A percentile compares a stretch with the other conserved stretches of the same genome.
Evolutionary conservation across 805 yeast species (phyloP).

Genomic region (Schwanniomyces polymorphus): DNA sequence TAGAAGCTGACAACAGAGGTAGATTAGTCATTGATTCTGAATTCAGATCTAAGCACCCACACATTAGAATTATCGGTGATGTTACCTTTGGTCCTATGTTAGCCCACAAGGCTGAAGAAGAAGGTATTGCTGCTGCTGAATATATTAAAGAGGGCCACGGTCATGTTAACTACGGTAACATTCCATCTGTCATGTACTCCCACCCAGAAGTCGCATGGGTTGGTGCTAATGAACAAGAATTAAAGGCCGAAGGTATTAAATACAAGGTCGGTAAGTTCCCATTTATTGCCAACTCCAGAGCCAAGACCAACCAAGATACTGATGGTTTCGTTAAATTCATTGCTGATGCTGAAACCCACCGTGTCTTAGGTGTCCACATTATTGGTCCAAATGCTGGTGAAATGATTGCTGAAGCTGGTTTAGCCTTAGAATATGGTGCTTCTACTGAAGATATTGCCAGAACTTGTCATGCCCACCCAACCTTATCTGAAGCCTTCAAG

Average conservation of each 20-base stretch:
- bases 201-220: slow-evolving; percentile 99
- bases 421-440: slow-evolving; percentile 98
- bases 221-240: slow-evolving; percentile 93
- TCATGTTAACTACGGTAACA: slow-evolving; percentile 96
- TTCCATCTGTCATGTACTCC: slow-evolving; percentile 98
- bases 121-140: slow-evolving; percentile 98
- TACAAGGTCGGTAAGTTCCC: slow-evolving; percentile 98
- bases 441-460: slow-evolving; percentile 97
- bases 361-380: slow-evolving; percentile 94
- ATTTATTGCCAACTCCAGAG: slow-evolving; percentile 98
- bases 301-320: slow-evolving; percentile 95
- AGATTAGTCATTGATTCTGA: slow-evolving; percentile 92
- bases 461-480: slow-evolving; percentile 98
- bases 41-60: slow-evolving; percentile 87
- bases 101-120: slow-evolving; percentile 99
- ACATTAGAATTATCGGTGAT: slow-evolving; percentile 97
- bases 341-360: slow-evolving; percentile 96
- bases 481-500: slow-evolving; percentile 95
- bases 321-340: slow-evolving; percentile 96
- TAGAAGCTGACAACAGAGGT: slow-evolving; percentile 90
- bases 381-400: slow-evolving; percentile 99
- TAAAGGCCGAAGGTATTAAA: slow-evolving; percentile 87
- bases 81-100: slow-evolving; percentile 98
- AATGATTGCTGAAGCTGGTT: slow-evolving; percentile 98
- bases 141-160: slow-evolving; percentile 92